These are phyloP conservation scores for Zea luxurians DNA, from an alignment of 176 grass and related monocot species.

Conservation along the genomic window DNA sequence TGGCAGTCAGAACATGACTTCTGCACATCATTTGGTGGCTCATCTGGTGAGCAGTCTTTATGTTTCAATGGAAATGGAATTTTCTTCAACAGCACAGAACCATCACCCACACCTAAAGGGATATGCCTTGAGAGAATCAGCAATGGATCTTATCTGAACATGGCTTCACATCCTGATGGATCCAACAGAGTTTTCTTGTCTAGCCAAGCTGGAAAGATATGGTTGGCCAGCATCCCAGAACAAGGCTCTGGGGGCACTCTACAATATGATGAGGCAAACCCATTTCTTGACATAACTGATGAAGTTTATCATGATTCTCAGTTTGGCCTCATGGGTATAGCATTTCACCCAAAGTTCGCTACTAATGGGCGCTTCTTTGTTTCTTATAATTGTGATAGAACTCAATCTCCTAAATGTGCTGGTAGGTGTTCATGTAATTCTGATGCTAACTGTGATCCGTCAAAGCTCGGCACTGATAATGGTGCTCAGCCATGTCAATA, in stretches of 20 bases:
- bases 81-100: slow-evolving; percentile 66
- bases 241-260: slow-evolving; percentile 65
- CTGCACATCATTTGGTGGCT: slow-evolving; percentile 69
- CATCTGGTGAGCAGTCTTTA: slow-evolving; percentile 45
- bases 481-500: slow-evolving; percentile 82
- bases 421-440: slow-evolving; percentile 95
- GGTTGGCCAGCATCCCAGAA: slow-evolving; percentile 73
- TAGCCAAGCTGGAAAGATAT: slow-evolving; percentile 84
- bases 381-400: slow-evolving; percentile 85
- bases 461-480: slow-evolving; percentile 58
- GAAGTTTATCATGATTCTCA: slow-evolving; percentile 69
- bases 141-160: slow-evolving; percentile 87
- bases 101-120: slow-evolving; percentile 62
- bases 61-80: slow-evolving; percentile 73
- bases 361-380: slow-evolving; percentile 89
- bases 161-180: slow-evolving; percentile 80
- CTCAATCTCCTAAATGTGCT: slow-evolving; percentile 54
- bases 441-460: slow-evolving; percentile 80
- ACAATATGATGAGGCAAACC: slow-evolving; percentile 56
- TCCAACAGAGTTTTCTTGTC: slow-evolving; percentile 88
- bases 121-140: slow-evolving; percentile 82
- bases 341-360: slow-evolving; percentile 80
- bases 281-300: slow-evolving; percentile 93
- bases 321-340: slow-evolving; percentile 84
- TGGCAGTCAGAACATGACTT: slow-evolving; percentile 83